Base-by-base conservation (phyloP, 805 yeast species). In the Hanseniaspora valbyensis region DNA sequence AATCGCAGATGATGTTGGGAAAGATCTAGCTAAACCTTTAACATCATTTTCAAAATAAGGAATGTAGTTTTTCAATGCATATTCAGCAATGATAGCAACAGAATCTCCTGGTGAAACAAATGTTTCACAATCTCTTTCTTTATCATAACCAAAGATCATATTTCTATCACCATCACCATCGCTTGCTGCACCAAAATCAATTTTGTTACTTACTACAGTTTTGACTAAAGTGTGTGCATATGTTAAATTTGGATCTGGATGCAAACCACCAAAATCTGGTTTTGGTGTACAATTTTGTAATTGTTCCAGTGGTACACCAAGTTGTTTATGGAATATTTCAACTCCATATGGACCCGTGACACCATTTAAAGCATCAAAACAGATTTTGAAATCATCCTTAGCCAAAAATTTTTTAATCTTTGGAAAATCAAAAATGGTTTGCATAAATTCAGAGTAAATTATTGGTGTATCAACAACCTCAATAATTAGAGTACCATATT, bases 111-210 rank as follows among this genome's bases (percentile, higher is more conserved):
- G 98, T 1, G 96, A 88, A 13, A 90, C 97, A 66, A 90, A 90
- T 2, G 96, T 77, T 14, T 66, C 65, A 8, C 18, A 28, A 19
- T 44, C 43, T 38, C 43, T 43, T 32, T 44, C 45, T 22, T 26
- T 39, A 42, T 83, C 83, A 37, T 86, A 87, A 54, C 98, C 98
- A 66, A 92, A 92, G 61, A 90, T 90, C 98, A 90, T 90, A 66
- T 90, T 90, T 70, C 98, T 80, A 65, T 90, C 98, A 66, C 98
- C 98, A 60, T 90, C 98, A 66, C 98, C 98, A 64, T 87, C 98
- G n/a, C 95, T 83, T 8, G 97, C 97, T 34, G 97, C 97, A 56
- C 98, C 98, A 64, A 90, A 90, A 7, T 90, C 84, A 57, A 89
- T 84, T 53, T 78, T 69, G 53, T 83, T 83, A 19, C 66, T 62